Conservation (phyloP, 2,329 filamentous ascomycete genomes). For the Fusarium torulosum region DNA sequence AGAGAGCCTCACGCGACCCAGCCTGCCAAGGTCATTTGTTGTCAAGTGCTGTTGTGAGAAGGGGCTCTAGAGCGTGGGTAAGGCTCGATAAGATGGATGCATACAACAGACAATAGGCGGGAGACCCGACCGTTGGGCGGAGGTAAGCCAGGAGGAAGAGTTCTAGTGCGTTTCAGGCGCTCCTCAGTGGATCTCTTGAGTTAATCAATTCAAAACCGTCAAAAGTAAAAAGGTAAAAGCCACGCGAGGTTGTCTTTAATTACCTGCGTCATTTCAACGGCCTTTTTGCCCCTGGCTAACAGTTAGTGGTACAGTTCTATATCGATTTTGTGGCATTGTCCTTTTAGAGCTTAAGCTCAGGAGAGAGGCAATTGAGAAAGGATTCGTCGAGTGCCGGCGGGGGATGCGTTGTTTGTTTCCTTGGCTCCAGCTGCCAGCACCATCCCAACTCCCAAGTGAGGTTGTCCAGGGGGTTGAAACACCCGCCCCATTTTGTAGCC, state of each 20-base stretch:
- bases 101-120: too few relatives aligned
- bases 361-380: background rate
- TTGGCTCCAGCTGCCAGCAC: background rate
- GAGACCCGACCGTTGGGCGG: too few relatives aligned
- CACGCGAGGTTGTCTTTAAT: slow-evolving; percentile 18
- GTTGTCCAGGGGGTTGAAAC: slow-evolving; percentile 40
- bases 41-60: background rate
- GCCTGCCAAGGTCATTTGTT: background rate
- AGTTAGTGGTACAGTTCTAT: background rate
- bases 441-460: background rate
- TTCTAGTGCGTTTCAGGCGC: slow-evolving; percentile 35
- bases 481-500: slow-evolving; percentile 33
- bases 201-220: slow-evolving; percentile 3
- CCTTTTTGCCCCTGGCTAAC: slow-evolving; percentile 9
- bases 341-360: background rate
- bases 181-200: slow-evolving; percentile 2
- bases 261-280: too few relatives aligned
- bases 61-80: background rate
- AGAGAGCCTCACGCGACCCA: background rate
- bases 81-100: background rate
- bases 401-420: slow-evolving; percentile 29
- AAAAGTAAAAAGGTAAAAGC: slow-evolving; percentile 24
- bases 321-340: background rate
- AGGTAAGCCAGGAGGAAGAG: slow-evolving; percentile 1
- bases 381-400: background rate